Percentiles rank a stretch among this genome's conserved stretches.
Conservation (phyloP, 768 basidiomycete species). For the Xanthoconium purpureum region DNA sequence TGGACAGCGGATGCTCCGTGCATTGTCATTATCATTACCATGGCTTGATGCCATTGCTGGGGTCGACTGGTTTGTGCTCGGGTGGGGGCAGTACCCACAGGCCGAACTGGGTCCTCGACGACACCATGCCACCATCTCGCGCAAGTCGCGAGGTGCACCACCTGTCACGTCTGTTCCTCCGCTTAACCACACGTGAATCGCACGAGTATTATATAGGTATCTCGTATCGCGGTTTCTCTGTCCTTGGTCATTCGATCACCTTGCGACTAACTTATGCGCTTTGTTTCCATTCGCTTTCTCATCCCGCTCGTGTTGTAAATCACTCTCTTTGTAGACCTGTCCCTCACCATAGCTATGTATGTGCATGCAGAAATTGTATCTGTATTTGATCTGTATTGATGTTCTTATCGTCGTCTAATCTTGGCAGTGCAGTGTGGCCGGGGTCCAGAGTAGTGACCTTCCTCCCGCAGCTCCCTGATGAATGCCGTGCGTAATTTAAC, state of each 20-base stretch:
- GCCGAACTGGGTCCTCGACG: background rate
- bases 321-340: slow-evolving; percentile 13
- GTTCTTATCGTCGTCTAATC: too few species aligned
- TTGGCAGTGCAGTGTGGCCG: too few species aligned
- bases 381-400: too few species aligned
- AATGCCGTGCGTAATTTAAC: too few species aligned
- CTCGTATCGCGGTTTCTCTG: background rate
- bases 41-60: slow-evolving; percentile 17
- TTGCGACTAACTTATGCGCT: slow-evolving; percentile 19
- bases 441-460: too few species aligned
- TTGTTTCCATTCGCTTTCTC: background rate
- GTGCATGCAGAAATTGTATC: slow-evolving; percentile 3
- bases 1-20: background rate
- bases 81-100: slow-evolving; percentile 12
- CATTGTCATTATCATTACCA: background rate
- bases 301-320: slow-evolving; percentile 7
- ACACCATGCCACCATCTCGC: background rate
- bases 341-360: background rate
- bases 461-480: too few species aligned
- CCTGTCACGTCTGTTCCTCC: background rate
- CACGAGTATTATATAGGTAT: background rate
- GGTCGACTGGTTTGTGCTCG: background rate
- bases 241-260: background rate
- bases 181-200: background rate
- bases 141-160: slow-evolving; percentile 11